Base-by-base conservation (phyloP, 345 rosid genomes). In the Gossypium stocksii region DNA sequence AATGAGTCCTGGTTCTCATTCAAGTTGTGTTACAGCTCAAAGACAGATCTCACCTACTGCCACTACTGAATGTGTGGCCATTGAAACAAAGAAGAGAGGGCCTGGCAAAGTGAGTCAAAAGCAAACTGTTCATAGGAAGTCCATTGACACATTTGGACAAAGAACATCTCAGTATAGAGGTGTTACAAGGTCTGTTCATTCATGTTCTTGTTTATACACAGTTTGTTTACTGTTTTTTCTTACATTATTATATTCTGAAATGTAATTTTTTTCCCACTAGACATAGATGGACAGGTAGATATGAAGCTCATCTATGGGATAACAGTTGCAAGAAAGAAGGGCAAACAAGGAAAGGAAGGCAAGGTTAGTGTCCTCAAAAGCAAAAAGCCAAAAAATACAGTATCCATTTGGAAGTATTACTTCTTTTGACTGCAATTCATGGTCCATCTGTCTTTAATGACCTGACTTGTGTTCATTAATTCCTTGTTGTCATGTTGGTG, bases 291-390 rank as follows among this genome's bases (percentile, higher is more conserved):
- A 91, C 97, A 3, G 93, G 97, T 54, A 86, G 93, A 80, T 91
- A 89, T 79, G 97, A 91, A 82, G 97, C 97, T 46, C 97, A 91
- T 84, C 87, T 91, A 2, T 91, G 97, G 97, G 97, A 91, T 66
- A 91, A 91, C 64, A 91, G 93, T 79, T 91, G 97, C 86, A 91
- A 91, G 92, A 91, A 91, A 71, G 97, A 91, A 78, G 97, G 97
- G 27, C 97, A 91, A 76, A 89, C 97, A 73, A 87, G 97, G 82
- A 91, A 91, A 84, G 97, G 93, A 77, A 89, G 97, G 79, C 97
- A 91, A 89, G 97, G 97, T 91, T 73, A 66, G 89, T 85, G 10
- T 20, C 7, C 41, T 34, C 41, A 34, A 57, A 10, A 19, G 58
- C 57, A 17, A 53, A 53, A 53, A 1, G 22, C 57, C 57, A 53